These are phyloP conservation scores for Nyctanthes arbortristis DNA, from an alignment of 257 asterid genomes.

Conservation along the genomic window DNA sequence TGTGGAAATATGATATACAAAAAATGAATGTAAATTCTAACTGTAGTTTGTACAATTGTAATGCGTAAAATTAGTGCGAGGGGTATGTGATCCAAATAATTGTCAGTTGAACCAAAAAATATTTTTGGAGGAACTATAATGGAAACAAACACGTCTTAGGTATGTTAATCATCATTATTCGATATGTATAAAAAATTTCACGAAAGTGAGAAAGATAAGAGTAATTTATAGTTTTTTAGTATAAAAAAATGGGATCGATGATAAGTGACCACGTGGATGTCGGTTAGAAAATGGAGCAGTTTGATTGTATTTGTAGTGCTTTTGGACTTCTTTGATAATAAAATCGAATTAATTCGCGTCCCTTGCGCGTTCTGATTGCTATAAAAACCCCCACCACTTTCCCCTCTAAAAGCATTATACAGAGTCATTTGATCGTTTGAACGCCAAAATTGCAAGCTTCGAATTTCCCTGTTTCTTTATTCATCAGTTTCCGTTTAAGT, in stretches of 20 bases:
- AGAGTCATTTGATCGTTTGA: not conserved
- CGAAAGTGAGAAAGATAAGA: constrained; percentile 18
- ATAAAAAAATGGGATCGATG: not conserved
- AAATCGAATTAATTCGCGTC: constrained; percentile 36
- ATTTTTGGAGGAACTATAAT: too few species aligned
- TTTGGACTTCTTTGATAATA: constrained; percentile 15
- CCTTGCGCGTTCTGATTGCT: constrained; percentile 48
- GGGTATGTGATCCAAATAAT: too few species aligned
- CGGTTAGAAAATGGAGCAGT: constrained; percentile 30
- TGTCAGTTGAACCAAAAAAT: too few species aligned
- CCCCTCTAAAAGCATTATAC: not conserved
- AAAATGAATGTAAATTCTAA: too few species aligned
- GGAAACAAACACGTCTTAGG: too few species aligned
- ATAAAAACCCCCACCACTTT: constrained; percentile 31
- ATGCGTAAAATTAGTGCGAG: too few species aligned
- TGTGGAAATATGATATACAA: too few species aligned
- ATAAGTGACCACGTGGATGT: constrained; percentile 23
- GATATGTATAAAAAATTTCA: not conserved
- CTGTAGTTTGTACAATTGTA: too few species aligned
- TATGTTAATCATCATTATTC: not conserved
- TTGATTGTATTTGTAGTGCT: constrained; percentile 26
- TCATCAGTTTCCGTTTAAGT: not conserved
- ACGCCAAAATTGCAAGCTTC: not conserved
- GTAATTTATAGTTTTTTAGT: not conserved
- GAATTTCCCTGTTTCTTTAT: not conserved